phyloP scores from a whole-genome alignment of 1,139 yeast species.

The Diutina scorzettiae region DNA sequence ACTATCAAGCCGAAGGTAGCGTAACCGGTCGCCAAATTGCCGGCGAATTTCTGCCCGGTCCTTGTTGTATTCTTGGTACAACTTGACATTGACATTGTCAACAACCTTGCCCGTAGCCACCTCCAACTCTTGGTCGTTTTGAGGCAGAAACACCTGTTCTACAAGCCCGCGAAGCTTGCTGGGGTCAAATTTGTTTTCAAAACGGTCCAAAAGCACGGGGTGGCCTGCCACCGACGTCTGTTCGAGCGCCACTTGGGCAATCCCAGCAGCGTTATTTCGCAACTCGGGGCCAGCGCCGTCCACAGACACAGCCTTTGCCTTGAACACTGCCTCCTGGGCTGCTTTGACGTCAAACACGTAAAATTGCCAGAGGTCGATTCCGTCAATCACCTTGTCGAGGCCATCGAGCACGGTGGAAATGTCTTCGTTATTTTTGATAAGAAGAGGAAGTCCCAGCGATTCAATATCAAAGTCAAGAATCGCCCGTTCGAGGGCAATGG shows the following conservation, averaged over 20 bases:
- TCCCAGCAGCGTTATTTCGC: slow-evolving; percentile 38
- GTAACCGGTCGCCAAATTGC: slow-evolving; percentile 65
- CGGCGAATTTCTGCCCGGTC: slow-evolving; percentile 53
- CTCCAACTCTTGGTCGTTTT: slow-evolving; percentile 20
- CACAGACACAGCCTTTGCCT: slow-evolving; percentile 12
- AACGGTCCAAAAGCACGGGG: slow-evolving; percentile 26
- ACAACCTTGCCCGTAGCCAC: slow-evolving; percentile 38
- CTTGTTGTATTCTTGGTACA: slow-evolving; percentile 65
- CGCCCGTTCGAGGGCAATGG: slow-evolving; percentile 69
- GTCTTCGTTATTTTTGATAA: slow-evolving; percentile 38
- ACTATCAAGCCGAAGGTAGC: slow-evolving; percentile 61
- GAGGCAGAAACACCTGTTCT: slow-evolving; percentile 19
- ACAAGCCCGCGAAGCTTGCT: slow-evolving; percentile 36
- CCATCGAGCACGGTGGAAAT: slow-evolving; percentile 52
- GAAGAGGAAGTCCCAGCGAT: slow-evolving; percentile 48
- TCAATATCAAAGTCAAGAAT: slow-evolving; percentile 49
- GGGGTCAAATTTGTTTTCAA: slow-evolving; percentile 42
- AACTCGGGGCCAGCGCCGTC: slow-evolving; percentile 21
- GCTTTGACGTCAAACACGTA: slow-evolving; percentile 53
- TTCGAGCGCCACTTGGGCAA: slow-evolving; percentile 17
- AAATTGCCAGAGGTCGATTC: slow-evolving; percentile 74
- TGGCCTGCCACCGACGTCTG: slow-evolving; percentile 19
- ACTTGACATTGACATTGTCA: slow-evolving; percentile 65
- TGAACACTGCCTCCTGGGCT: slow-evolving; percentile 13
- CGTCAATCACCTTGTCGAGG: slow-evolving; percentile 52